A percentile compares a stretch with the other conserved stretches of the same genome.
Evolutionary conservation across 805 yeast genomes (phyloP).

Genomic region (Lipomyces sp.): DNA sequence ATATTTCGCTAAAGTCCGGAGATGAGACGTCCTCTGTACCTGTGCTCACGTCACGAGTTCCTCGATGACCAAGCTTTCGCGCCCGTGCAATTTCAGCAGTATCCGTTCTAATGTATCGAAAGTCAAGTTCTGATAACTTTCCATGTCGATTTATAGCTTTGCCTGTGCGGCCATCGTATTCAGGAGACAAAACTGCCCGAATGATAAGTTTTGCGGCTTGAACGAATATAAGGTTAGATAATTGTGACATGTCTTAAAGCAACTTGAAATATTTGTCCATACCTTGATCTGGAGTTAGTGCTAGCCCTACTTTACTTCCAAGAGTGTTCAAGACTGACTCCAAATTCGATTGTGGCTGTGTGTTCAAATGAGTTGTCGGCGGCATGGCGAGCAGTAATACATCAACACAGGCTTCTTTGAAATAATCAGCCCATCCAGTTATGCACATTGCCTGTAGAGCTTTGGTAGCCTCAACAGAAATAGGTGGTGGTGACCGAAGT

Average conservation of each 20-base stretch:
- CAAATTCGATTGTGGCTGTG: not conserved
- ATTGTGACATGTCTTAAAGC: not conserved
- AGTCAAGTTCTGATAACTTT: not conserved
- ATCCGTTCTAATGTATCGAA: slow-evolving; percentile 9
- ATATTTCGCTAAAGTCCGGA: too few relatives aligned
- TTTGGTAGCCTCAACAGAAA: slow-evolving; percentile 13
- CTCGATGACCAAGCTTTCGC: too few relatives aligned
- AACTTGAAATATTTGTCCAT: not conserved
- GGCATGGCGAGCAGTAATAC: slow-evolving; percentile 17
- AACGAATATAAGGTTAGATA: too few relatives aligned
- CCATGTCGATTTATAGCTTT: slow-evolving; percentile 11
- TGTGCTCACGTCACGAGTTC: too few relatives aligned
- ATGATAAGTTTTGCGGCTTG: slow-evolving; percentile 13
- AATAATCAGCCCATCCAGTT: slow-evolving; percentile 10
- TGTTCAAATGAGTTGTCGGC: not conserved
- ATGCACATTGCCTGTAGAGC: slow-evolving; percentile 22
- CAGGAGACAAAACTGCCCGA: slow-evolving; percentile 8
- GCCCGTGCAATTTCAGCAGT: not conserved
- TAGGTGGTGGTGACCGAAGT: not conserved
- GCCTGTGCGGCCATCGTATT: slow-evolving; percentile 6
- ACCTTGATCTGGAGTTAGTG: slow-evolving; percentile 12
- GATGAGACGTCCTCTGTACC: too few relatives aligned
- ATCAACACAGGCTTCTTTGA: slow-evolving; percentile 11
- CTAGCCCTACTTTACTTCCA: slow-evolving; percentile 11
- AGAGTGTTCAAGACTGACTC: slow-evolving; percentile 2